phyloP scores from a whole-genome alignment of 441 rosid genomes.

The Populus trichocarpa region DNA sequence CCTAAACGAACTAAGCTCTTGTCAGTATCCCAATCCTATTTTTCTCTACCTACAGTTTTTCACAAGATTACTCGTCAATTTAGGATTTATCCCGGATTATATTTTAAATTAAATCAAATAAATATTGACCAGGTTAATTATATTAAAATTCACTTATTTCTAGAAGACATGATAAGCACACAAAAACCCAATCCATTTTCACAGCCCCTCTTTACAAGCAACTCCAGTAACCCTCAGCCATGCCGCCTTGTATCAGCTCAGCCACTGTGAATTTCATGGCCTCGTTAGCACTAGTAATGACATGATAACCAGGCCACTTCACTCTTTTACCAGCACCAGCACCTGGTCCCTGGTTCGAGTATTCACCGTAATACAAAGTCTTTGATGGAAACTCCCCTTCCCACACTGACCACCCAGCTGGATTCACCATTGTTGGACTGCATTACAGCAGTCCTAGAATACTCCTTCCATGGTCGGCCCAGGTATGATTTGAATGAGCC shows the following conservation, averaged over 20 bases:
- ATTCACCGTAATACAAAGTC: conserved; percentile 67
- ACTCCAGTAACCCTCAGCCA: conserved; percentile 70
- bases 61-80: too few species aligned
- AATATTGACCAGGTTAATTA: too few species aligned
- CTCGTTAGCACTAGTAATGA: conserved; percentile 41
- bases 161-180: too few species aligned
- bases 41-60: too few species aligned
- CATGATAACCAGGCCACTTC: conserved; percentile 54
- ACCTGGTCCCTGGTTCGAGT: conserved; percentile 55
- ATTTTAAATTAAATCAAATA: too few species aligned
- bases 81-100: too few species aligned
- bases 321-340: conserved; percentile 63
- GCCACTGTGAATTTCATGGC: conserved; percentile 67
- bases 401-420: conserved; percentile 69
- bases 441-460: conserved; percentile 58
- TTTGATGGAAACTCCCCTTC: conserved; percentile 47
- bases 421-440: conserved; percentile 52
- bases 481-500: conserved; percentile 36
- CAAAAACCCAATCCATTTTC: neutral
- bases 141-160: too few species aligned
- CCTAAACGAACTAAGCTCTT: too few species aligned
- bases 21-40: too few species aligned
- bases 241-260: conserved; percentile 56
- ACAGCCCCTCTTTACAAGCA: conserved; percentile 51
- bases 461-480: conserved; percentile 66